Base-by-base conservation (phyloP, 1,284 basidiomycete species). In the Sanghuangporus weigelae region DNA sequence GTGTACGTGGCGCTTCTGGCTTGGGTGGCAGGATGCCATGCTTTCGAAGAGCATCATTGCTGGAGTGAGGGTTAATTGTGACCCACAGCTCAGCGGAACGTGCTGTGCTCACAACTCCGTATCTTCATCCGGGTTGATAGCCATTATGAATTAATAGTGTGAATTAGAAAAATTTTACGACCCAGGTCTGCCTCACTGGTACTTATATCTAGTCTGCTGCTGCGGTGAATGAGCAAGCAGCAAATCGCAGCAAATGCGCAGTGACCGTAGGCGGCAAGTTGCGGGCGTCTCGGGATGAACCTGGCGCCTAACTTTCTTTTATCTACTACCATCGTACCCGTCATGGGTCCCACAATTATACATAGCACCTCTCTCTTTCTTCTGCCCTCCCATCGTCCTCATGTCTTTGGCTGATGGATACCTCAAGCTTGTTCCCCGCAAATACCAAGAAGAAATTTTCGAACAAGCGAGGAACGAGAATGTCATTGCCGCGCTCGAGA, bases 31-130 rank as follows among this genome's bases (percentile, higher is more conserved):
- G 77, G 70, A 97, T 96, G 44, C 95, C 95, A 71, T 95, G 86
- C 70, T 93, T 92, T 63, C 95, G 91, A 8, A 97, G 85, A 38
- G 91, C 92, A 72, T 96, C 95, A 76, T 97, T 96, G 76, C 94
- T 96, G 73, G 61, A 8, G 5, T 36, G 53, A 54, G 53, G 4
- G 53, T 54, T 16, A 54, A 19, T 7, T 36, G 53, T 54, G 53
- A 54, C 14, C 8, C 31, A 7, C 2, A 21, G 6, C 4, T 16
- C n/a, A 36, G 26, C 42, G 44, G 38, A 21, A 62, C 38, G 53
- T n/a, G 35, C 31, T 16, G 36, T 16, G 75, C 90, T 76, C 73
- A 94, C 93, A 95, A 96, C 82, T 96, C 94, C 1, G 94, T 95
- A 73, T 96, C 94, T 78, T 95, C 90, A 80, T 94, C 83, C 7